A percentile compares a stretch with the other conserved stretches of the same genome.
Evolutionary conservation across 192 early-diverging fungal genomes (phyloP).

Genomic region (Dissophora globulifera): DNA sequence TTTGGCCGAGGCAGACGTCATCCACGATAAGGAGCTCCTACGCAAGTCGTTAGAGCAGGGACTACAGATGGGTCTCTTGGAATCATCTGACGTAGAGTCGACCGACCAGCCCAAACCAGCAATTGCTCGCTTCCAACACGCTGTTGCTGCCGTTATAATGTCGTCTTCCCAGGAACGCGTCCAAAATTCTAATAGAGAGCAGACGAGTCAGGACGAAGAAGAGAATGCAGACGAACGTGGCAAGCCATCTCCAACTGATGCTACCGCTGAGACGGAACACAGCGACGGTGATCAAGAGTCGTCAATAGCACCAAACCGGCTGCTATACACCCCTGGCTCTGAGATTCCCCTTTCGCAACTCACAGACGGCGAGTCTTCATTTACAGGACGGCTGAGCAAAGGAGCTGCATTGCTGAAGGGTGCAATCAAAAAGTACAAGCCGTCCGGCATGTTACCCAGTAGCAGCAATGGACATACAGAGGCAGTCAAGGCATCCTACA

Average conservation of each 20-base stretch:
- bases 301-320: not conserved
- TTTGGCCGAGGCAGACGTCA: slow-evolving; percentile 2
- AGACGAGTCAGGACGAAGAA: too few relatives aligned
- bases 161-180: not conserved
- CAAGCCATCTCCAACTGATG: too few relatives aligned
- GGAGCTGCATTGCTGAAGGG: slow-evolving; percentile 21
- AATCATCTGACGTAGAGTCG: too few relatives aligned
- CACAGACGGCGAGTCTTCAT: not conserved
- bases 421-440: slow-evolving; percentile 18
- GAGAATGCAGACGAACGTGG: too few relatives aligned
- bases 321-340: not conserved
- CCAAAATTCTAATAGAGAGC: not conserved
- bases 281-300: too few relatives aligned
- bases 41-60: slow-evolving; percentile 24
- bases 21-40: slow-evolving; percentile 10
- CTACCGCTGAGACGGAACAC: too few relatives aligned
- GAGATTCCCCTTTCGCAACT: slow-evolving; percentile 14
- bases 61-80: not conserved
- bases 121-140: too few relatives aligned
- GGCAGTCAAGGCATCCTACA: not conserved
- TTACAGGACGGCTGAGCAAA: slow-evolving; percentile 23
- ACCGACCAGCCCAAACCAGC: too few relatives aligned
- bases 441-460: not conserved
- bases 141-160: too few relatives aligned
- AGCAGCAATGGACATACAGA: slow-evolving; percentile 3